A percentile compares a stretch with the other conserved stretches of the same genome.
Conservation (phyloP, 208 protist species). For the Trypanosoma conorhini region DNA sequence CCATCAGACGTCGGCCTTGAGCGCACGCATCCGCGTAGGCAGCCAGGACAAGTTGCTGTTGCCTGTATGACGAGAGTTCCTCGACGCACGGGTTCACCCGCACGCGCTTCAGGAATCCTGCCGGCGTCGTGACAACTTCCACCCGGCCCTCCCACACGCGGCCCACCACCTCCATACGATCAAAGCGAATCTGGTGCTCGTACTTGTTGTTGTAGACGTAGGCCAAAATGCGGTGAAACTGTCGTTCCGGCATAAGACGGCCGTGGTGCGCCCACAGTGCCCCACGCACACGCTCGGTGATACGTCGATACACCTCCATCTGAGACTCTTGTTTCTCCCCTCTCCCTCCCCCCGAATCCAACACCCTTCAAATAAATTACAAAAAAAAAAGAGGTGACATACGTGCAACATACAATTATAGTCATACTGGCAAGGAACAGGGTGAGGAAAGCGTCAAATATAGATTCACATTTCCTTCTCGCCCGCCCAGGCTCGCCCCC, state of each 20-base stretch:
- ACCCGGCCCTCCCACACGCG: constrained; percentile 74
- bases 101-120: constrained; percentile 82
- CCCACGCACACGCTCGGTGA: constrained; percentile 87
- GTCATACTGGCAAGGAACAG: no score
- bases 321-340: background rate
- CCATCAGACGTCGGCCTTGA: constrained; percentile 78
- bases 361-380: constrained; percentile 3
- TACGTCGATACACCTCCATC: constrained; percentile 92
- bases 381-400: background rate
- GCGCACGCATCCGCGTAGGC: constrained; percentile 83
- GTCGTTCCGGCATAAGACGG: constrained; percentile 88
- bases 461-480: no score
- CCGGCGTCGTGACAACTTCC: constrained; percentile 89
- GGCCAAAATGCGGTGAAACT: constrained; percentile 91
- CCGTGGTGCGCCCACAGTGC: constrained; percentile 92
- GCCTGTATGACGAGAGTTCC: constrained; percentile 57
- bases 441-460: no score
- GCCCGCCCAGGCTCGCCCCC: no score
- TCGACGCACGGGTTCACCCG: constrained; percentile 82
- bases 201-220: constrained; percentile 96
- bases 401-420: no score
- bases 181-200: constrained; percentile 92
- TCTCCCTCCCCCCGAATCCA: background rate
- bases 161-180: constrained; percentile 88
- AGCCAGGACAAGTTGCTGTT: constrained; percentile 75